These are phyloP conservation scores for Fusarium sp. DNA, from an alignment of 2,329 filamentous ascomycete species.

Conservation along the genomic window DNA sequence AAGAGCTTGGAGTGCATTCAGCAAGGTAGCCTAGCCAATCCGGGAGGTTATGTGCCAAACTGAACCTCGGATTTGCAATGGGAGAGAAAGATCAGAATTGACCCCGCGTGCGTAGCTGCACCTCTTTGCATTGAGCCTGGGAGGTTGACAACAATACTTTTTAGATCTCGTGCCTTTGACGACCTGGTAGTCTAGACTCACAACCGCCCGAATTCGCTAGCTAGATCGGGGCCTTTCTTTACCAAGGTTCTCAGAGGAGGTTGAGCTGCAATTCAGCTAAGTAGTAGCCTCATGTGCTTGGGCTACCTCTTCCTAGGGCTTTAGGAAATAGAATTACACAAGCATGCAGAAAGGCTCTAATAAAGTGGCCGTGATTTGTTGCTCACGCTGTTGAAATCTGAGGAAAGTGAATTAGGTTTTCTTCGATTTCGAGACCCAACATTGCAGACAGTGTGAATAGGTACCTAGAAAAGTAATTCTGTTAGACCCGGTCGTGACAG, in stretches of 20 bases:
- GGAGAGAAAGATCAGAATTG: conserved; percentile 19
- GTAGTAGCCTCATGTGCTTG: neutral
- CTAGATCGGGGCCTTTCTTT: neutral
- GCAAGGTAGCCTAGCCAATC: neutral
- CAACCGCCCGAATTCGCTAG: neutral
- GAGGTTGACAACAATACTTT: conserved; percentile 13
- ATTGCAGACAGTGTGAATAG: neutral
- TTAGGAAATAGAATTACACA: neutral
- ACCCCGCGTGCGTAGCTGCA: conserved; percentile 30
- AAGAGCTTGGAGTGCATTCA: conserved; percentile 32
- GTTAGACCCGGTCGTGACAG: conserved; percentile 18
- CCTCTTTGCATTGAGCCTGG: conserved; percentile 9
- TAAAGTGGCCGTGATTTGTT: neutral
- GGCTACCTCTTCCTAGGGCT: neutral
- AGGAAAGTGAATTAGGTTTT: neutral
- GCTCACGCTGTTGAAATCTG: neutral
- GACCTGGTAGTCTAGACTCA: neutral
- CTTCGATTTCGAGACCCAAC: neutral
- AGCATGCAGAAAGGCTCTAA: neutral
- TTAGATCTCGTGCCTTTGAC: conserved; percentile 25
- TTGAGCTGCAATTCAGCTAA: neutral
- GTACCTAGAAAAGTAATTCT: neutral
- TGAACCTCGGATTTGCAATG: conserved; percentile 7
- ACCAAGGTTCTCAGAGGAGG: neutral
- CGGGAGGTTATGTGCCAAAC: conserved; percentile 10